Base-by-base conservation (phyloP, 345 rosid species). In the Salix koriyanagi region DNA sequence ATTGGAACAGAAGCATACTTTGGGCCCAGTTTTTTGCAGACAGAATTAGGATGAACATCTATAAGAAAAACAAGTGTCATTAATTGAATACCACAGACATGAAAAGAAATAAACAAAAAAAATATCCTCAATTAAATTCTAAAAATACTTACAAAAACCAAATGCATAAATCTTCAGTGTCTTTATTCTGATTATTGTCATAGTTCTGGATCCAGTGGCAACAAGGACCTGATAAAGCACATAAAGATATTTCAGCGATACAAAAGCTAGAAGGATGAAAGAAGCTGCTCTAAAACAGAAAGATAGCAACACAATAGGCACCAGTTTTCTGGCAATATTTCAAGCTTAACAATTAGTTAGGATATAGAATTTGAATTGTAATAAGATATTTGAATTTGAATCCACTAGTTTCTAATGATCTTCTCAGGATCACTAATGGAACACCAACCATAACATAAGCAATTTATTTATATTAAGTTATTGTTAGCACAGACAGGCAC, bases 121-220 rank as follows among this genome's bases (percentile, higher is more conserved):
- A 58, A 23, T 10, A 23, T 58, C 64, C 64, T n/a, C 28, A 23
- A 23, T 61, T 28, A 32, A 83, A 78, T 81, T 76, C 72, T 69
- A 68, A 66, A n/a, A 79, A 65, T 42, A 91, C 99, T 91, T 84
- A 95, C 99, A 91, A 80, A 95, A 93, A 69, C 97, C 97, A 85
- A 89, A 93, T 10, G 94, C 97, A 90, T 93, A 93, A 65, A 95
- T 83, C 87, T 89, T 89, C 67, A 93, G 80, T 73, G 97, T 89
- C 74, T 92, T 95, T 73, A 93, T 84, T 88, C 77, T 91, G 80
- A 95, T 79, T 84, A 95, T 87, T 82, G 80, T 91, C 94, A 91
- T 89, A 48, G 91, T 91, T 90, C 89, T 86, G 46, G 94, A 93
- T 69, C 99, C 99, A 85, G 93, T 93, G 79, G 94, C 97, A 78